A percentile compares a stretch with the other conserved stretches of the same genome.
Conservation (phyloP, 257 asterid genomes). For the Solanum stenotomum region DNA sequence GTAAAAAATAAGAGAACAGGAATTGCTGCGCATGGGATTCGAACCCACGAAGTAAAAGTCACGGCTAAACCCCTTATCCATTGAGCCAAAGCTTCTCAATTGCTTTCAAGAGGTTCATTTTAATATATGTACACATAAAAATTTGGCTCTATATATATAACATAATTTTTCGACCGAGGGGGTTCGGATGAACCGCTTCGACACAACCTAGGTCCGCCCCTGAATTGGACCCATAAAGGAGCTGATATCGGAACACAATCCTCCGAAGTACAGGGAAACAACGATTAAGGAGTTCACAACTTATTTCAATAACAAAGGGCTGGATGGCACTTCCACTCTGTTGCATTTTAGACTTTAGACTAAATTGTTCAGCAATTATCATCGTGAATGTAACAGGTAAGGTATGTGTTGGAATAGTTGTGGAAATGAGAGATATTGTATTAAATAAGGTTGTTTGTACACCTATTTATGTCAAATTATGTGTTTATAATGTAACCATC, state of each 20-base stretch:
- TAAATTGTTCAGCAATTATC: background rate
- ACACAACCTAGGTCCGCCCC: too few relatives aligned
- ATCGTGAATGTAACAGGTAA: background rate
- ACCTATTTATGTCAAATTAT: background rate
- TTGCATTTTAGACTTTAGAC: conserved; percentile 6
- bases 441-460: background rate
- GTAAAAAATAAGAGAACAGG: too few relatives aligned
- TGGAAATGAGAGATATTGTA: background rate
- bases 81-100: too few relatives aligned
- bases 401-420: background rate
- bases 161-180: too few relatives aligned
- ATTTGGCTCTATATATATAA: too few relatives aligned
- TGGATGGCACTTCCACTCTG: conserved; percentile 13
- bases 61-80: too few relatives aligned
- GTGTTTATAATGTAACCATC: background rate
- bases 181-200: too few relatives aligned
- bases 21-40: too few relatives aligned
- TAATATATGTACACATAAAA: too few relatives aligned
- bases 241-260: conserved; percentile 12
- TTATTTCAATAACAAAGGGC: background rate
- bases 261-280: conserved; percentile 17
- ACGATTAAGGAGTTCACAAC: background rate
- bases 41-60: too few relatives aligned
- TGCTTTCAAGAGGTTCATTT: too few relatives aligned
- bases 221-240: conserved; percentile 8